Evolutionary conservation across 495 filamentous ascomycete species (phyloP).

Genomic region (Penicillium antarcticum): DNA sequence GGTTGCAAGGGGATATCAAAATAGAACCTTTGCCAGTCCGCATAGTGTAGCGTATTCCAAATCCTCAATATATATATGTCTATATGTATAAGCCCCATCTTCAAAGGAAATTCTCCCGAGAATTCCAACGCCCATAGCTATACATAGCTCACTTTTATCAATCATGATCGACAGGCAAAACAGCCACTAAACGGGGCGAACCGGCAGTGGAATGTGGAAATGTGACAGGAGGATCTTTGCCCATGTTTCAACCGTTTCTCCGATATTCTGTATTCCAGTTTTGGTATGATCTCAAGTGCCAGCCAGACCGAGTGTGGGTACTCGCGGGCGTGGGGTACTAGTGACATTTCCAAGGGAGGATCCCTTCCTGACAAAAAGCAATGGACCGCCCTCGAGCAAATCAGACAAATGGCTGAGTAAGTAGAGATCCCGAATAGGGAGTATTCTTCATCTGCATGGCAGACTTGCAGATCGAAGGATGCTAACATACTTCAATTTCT

Average conservation of each 20-base stretch:
- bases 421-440: not conserved
- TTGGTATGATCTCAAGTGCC: not conserved
- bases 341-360: slow-evolving; percentile 7
- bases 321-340: not conserved
- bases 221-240: not conserved
- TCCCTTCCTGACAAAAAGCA: slow-evolving; percentile 1
- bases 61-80: no score
- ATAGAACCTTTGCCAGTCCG: no score
- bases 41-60: no score
- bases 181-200: slow-evolving; percentile 10
- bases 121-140: not conserved
- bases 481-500: no score
- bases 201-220: slow-evolving; percentile 17
- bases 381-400: not conserved
- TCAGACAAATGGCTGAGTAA: not conserved
- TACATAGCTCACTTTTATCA: slow-evolving; percentile 5
- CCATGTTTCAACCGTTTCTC: not conserved
- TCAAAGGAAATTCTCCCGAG: not conserved
- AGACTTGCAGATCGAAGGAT: no score
- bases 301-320: slow-evolving; percentile 1
- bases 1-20: no score
- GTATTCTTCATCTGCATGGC: not conserved
- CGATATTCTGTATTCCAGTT: slow-evolving; percentile 1
- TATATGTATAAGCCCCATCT: no score
- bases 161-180: slow-evolving; percentile 8